Evolutionary conservation across 2,329 filamentous ascomycete species (phyloP).

Genomic region (Endocalyx cinctus): DNA sequence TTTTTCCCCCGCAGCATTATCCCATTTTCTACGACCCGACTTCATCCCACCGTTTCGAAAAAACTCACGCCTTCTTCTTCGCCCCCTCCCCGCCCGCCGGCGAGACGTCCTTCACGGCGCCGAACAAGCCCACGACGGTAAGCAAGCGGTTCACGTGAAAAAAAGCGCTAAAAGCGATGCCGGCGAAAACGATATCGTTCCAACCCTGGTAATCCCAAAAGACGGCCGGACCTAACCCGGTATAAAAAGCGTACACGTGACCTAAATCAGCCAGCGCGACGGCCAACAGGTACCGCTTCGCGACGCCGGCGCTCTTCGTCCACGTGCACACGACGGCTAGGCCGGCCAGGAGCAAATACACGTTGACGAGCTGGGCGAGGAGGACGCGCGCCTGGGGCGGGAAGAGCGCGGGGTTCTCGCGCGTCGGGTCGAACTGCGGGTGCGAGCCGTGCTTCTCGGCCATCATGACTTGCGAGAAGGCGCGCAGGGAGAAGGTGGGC

Average conservation of each 20-base stretch:
- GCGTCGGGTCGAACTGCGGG: no score
- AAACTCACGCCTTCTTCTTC: constrained; percentile 7
- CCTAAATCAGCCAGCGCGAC: constrained; percentile 30
- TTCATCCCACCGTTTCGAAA: no score
- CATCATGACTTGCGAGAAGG: constrained; percentile 5
- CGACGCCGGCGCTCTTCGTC: constrained; percentile 18
- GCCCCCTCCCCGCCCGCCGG: background rate
- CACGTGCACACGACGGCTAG: constrained; percentile 26
- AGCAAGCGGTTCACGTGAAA: constrained; percentile 23
- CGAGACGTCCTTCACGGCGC: constrained; percentile 9
- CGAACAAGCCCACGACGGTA: constrained; percentile 24
- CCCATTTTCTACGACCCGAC: no score
- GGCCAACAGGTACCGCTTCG: constrained; percentile 21
- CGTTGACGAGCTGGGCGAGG: constrained; percentile 25
- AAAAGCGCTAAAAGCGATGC: constrained; percentile 20
- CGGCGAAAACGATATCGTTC: constrained; percentile 26
- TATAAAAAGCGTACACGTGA: constrained; percentile 28
- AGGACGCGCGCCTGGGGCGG: constrained; percentile 17
- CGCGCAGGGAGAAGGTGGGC: constrained; percentile 12
- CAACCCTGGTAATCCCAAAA: constrained; percentile 20
- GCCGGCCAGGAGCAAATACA: constrained; percentile 26
- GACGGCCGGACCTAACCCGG: constrained; percentile 20
- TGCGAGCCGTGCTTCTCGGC: no score
- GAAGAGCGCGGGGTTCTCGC: no score
- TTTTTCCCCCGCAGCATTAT: no score